Evolutionary conservation across 148 eudicot genomes (phyloP), one percentile per base, ranked within the genome.

Genomic region (Pharnaceum exiguum): DNA sequence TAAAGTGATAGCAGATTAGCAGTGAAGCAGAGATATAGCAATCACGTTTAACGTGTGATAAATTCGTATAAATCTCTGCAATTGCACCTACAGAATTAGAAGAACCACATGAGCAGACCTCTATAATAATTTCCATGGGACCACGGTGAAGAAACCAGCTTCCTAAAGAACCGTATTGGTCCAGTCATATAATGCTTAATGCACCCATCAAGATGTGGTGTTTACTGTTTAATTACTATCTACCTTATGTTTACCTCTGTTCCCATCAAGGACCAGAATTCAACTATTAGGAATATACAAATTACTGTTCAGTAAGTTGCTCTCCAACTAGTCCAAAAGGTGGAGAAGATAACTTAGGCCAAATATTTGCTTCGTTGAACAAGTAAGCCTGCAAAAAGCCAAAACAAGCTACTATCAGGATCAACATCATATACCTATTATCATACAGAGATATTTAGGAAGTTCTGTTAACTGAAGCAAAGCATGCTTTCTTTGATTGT

Each of bases 341-440:
- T 38, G 19, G 35, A 17, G 40, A 33, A 32, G 57, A 31, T 35
- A 36, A 32, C 43, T 27, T 25, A 60, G 53, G 60, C 58, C 19
- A 45, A 42, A 42, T 55, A 29, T 68, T n/a, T 38, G 17, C 10
- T 27, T 37, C 19, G 61, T 54, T 47, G n/a, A 46, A 46, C 31
- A 25, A 54, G 27, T 26, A 37, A 52, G 22, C 46, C 67, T 46
- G 46, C 48, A 60, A 59, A 24, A 40, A 51, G 48, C 38, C 36
- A 48, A 30, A 1, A 47, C n/a, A 42, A 15, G 15, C 28, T 51
- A 18, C 18, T 16, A n/a, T 22, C 29, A 5, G 12, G 23, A 24
- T 44, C 16, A 18, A 13, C 35, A 24, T 11, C 51, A 5, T 31
- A 55, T 52, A 33, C 44, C 9, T 22, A 44, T 18, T 4, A 39